Conservation (phyloP, 2,329 filamentous ascomycete species). For the Ophiostoma quercus region DNA sequence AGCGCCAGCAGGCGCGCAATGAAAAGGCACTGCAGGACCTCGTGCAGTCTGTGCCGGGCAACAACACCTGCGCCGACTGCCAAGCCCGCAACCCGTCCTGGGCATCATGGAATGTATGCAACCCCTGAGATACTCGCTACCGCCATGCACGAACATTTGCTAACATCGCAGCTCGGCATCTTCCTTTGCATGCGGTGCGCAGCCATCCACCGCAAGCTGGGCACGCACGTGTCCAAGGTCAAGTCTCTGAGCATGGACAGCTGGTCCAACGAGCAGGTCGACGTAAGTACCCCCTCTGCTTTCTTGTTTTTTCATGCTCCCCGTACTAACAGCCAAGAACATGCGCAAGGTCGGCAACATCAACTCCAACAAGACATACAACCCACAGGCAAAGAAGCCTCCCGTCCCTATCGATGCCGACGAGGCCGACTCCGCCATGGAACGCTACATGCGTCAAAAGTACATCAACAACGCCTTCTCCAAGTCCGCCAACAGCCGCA, state of each 20-base stretch:
- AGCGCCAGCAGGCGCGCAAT: slow-evolving; percentile 96
- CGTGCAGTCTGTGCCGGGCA: slow-evolving; percentile 75
- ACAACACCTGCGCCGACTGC: slow-evolving; percentile 93
- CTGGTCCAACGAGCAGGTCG: slow-evolving; percentile 93
- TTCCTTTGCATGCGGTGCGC: slow-evolving; percentile 98
- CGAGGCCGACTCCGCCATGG: slow-evolving; percentile 90
- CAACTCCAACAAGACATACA: slow-evolving; percentile 81
- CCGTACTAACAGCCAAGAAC: slow-evolving; percentile 49
- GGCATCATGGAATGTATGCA: slow-evolving; percentile 84
- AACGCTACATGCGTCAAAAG: slow-evolving; percentile 90
- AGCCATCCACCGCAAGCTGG: slow-evolving; percentile 88
- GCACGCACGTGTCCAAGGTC: slow-evolving; percentile 96
- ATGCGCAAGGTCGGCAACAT: slow-evolving; percentile 92
- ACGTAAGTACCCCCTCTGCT: slow-evolving; percentile 54
- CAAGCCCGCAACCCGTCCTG: slow-evolving; percentile 86
- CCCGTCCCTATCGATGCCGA: slow-evolving; percentile 85
- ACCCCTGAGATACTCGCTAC: background rate
- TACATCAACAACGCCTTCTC: slow-evolving; percentile 58
- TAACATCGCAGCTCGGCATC: slow-evolving; percentile 65
- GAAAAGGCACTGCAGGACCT: slow-evolving; percentile 88
- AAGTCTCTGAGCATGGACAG: slow-evolving; percentile 98
- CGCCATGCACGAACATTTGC: background rate
- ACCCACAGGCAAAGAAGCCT: slow-evolving; percentile 75
- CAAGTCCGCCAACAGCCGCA: slow-evolving; percentile 30
- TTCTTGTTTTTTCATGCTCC: background rate